Evolutionary conservation across 1,284 basidiomycete species (phyloP), one percentile per base, ranked within the genome.

Genomic region (Cryptococcus sp.): DNA sequence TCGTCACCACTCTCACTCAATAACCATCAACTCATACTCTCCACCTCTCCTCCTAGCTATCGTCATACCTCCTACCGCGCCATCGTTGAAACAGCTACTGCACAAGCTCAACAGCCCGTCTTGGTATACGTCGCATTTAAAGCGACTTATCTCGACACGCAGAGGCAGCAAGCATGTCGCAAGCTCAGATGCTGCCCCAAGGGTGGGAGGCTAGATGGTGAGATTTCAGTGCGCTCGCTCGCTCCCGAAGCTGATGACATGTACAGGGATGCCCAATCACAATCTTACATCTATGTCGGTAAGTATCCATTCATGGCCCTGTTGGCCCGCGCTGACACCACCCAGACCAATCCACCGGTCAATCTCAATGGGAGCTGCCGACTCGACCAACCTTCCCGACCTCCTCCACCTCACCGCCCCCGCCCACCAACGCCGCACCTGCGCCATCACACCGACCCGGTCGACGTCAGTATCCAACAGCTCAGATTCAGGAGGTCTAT

Each of bases 201-300:
- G 93, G 93, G 52, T 95, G 92, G 92, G 83, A 84, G 66, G 86
- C 90, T 72, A 88, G 93, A 83, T 95, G 92, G 91, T 91, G 75
- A 67, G 83, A 30, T 47, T 30, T 8, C 8, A 10, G 30, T 20
- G 20, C 16, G 22, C 55, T 38, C 16, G 43, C 42, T 67, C 50
- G 42, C 20, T 61, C 52, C 54, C 50, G 55, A 52, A 54, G 20
- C 11, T 17, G 27, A 25, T 50, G 39, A 54, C 47, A 30, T 55
- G 68, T 67, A 19, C 73, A 93, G 91, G 93, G 89, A 95, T 79
- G 82, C 83, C 60, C 82, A 82, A 61, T 83, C 90, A 71, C 88
- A 90, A 76, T 84, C 88, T 70, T 91, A 90, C 81, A 83, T 94
- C 72, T 96, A 90, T 82, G 87, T 91, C 68, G 85, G 86, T 87